phyloP scores from a whole-genome alignment of 2,329 filamentous ascomycete genomes.

The Aspergillus thermomutatus region DNA sequence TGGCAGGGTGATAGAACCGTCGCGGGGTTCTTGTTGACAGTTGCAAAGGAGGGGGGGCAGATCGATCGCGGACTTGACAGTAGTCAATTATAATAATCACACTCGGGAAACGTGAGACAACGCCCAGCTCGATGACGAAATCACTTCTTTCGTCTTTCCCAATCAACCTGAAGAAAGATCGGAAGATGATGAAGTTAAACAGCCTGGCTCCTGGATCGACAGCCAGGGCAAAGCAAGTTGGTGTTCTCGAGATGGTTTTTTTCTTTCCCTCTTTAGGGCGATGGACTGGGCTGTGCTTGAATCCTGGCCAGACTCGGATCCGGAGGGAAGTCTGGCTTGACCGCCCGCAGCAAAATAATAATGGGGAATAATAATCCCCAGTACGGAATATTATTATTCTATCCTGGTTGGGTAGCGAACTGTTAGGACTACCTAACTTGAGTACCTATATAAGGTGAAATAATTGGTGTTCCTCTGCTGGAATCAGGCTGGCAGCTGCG shows the following conservation, averaged over 20 bases:
- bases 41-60: conserved; percentile 12
- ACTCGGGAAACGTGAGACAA: conserved; percentile 12
- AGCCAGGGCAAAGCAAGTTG: not conserved
- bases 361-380: not conserved
- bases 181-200: not conserved
- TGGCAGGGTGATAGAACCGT: conserved; percentile 15
- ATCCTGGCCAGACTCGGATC: not conserved
- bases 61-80: conserved; percentile 8
- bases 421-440: not conserved
- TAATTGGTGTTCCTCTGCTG: not conserved
- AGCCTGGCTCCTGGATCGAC: not conserved
- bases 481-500: not conserved
- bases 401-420: too few relatives aligned
- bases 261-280: not conserved
- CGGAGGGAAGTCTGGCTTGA: not conserved
- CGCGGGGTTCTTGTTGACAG: conserved; percentile 26
- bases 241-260: not conserved
- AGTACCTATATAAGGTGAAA: not conserved
- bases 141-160: not conserved
- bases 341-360: not conserved
- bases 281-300: not conserved
- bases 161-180: not conserved
- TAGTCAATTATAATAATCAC: not conserved
- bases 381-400: too few relatives aligned
- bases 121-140: conserved; percentile 10